Evolutionary conservation across 345 rosid genomes (phyloP).

Genomic region (Reutealis trisperma): DNA sequence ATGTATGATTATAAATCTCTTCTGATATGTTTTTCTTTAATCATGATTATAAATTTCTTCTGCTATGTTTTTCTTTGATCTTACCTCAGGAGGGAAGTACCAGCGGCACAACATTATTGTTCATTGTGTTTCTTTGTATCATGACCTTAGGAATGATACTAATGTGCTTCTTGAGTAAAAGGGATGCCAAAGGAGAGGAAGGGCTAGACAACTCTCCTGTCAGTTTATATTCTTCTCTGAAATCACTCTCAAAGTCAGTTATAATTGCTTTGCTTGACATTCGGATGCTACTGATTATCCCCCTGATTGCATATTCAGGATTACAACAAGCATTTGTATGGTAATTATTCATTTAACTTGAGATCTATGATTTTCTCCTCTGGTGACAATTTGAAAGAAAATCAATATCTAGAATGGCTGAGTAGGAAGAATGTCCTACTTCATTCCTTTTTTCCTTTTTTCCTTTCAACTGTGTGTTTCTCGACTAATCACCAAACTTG

Average conservation of each 20-base stretch:
- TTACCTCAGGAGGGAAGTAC: slow-evolving; percentile 69
- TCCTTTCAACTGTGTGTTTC: not conserved
- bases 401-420: not conserved
- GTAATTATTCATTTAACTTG: slow-evolving; percentile 37
- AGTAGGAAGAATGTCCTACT: not conserved
- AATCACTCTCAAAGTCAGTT: slow-evolving; percentile 55
- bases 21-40: slow-evolving; percentile 11
- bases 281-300: slow-evolving; percentile 78
- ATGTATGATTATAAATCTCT: slow-evolving; percentile 3
- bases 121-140: slow-evolving; percentile 67
- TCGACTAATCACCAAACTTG: not conserved
- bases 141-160: slow-evolving; percentile 77
- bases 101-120: slow-evolving; percentile 67
- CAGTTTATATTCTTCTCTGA: slow-evolving; percentile 50
- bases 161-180: slow-evolving; percentile 73
- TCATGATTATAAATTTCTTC: slow-evolving; percentile 7
- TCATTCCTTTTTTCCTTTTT: not conserved
- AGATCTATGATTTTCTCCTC: not conserved
- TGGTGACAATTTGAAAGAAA: not conserved
- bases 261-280: slow-evolving; percentile 65
- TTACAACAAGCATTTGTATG: slow-evolving; percentile 96
- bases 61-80: slow-evolving; percentile 10
- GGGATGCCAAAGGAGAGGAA: slow-evolving; percentile 54
- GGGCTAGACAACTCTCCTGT: slow-evolving; percentile 46
- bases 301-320: slow-evolving; percentile 89